Conservation (phyloP, 495 filamentous ascomycete species). For the Hyphodiscus hymeniophilus region DNA sequence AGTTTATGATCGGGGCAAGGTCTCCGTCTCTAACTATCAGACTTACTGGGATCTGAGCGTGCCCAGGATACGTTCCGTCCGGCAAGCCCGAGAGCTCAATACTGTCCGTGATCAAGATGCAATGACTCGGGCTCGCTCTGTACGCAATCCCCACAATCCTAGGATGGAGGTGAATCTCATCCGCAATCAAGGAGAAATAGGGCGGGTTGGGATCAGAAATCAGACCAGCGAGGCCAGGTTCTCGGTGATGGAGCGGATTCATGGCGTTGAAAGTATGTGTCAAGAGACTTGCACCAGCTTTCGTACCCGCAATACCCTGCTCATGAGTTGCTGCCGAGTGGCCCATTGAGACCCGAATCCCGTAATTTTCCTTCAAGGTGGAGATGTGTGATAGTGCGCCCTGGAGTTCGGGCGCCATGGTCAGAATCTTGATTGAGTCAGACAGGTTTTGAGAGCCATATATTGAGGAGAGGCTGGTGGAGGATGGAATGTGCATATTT, state of each 20-base stretch:
- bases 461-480: slow-evolving; percentile 38
- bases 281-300: slow-evolving; percentile 51
- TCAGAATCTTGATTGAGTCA: slow-evolving; percentile 14
- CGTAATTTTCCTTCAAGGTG: slow-evolving; percentile 31
- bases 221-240: slow-evolving; percentile 53
- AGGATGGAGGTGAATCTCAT: slow-evolving; percentile 56
- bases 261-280: slow-evolving; percentile 67
- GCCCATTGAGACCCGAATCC: slow-evolving; percentile 51
- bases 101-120: slow-evolving; percentile 54
- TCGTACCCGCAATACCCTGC: slow-evolving; percentile 42
- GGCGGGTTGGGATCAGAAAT: slow-evolving; percentile 31
- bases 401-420: slow-evolving; percentile 24
- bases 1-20: no score
- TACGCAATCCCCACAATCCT: slow-evolving; percentile 51
- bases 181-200: slow-evolving; percentile 54
- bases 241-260: slow-evolving; percentile 58
- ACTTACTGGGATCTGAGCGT: slow-evolving; percentile 38
- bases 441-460: slow-evolving; percentile 47
- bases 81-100: slow-evolving; percentile 46
- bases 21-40: no score
- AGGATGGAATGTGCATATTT: slow-evolving; percentile 41
- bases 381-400: slow-evolving; percentile 43
- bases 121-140: slow-evolving; percentile 43
- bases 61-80: slow-evolving; percentile 44
- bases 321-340: slow-evolving; percentile 57